phyloP scores from a whole-genome alignment of 345 rosid species.

The Pelargonium nanum region DNA sequence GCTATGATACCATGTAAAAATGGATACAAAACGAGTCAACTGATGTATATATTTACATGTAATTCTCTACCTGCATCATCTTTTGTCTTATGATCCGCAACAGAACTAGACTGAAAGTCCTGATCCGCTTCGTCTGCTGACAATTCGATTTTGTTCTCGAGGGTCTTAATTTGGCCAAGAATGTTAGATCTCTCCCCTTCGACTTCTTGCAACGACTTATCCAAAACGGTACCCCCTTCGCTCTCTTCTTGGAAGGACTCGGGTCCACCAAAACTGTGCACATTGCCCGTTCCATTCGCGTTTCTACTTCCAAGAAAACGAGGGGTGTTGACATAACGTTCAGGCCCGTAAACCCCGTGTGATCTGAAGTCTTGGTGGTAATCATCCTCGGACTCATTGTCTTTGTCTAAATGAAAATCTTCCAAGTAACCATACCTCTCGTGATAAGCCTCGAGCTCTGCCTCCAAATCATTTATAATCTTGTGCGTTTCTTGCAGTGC shows the following conservation, averaged over 20 bases:
- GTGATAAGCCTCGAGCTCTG: slow-evolving; percentile 58
- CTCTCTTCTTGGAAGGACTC: slow-evolving; percentile 13
- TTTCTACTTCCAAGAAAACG: slow-evolving; percentile 4
- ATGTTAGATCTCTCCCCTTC: slow-evolving; percentile 7
- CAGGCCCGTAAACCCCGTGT: too few species aligned
- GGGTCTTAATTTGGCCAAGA: slow-evolving; percentile 13
- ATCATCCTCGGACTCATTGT: slow-evolving; percentile 16
- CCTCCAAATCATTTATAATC: slow-evolving; percentile 48
- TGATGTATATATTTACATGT: too few species aligned
- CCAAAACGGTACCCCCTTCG: background rate
- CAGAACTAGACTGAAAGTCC: slow-evolving; percentile 17
- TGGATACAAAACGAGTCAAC: too few species aligned
- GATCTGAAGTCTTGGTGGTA: slow-evolving; percentile 11
- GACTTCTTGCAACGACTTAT: background rate
- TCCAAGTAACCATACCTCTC: slow-evolving; percentile 37
- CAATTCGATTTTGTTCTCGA: slow-evolving; percentile 13
- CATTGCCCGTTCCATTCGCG: slow-evolving; percentile 14
- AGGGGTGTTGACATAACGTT: background rate
- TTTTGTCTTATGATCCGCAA: slow-evolving; percentile 6
- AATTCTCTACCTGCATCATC: slow-evolving; percentile 27
- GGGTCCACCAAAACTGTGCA: background rate
- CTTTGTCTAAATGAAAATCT: slow-evolving; percentile 24
- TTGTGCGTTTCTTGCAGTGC: slow-evolving; percentile 50
- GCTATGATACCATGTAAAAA: too few species aligned
- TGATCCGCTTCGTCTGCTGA: slow-evolving; percentile 10